Base-by-base conservation (phyloP, 768 basidiomycete species). In the Lentinus tigrinus region DNA sequence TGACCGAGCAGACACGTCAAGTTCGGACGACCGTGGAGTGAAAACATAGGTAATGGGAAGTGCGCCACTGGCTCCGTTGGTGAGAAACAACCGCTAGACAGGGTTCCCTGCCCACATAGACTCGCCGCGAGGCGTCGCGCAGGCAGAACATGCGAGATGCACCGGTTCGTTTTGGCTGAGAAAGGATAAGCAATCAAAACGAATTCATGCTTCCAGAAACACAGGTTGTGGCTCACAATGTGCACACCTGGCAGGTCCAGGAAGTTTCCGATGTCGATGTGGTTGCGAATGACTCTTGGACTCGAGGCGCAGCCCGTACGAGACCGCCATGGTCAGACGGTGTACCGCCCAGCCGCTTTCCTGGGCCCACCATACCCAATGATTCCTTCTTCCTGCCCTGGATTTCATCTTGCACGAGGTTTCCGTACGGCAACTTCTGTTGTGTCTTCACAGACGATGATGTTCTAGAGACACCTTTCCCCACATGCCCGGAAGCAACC, bases 191-290 rank as follows among this genome's bases (percentile, higher is more conserved):
- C 46, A 19, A 21, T 37, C 49, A 23, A 24, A 40, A 38, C 34
- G 37, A 23, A 42, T 8, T 8, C 27, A 16, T 23, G 28, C 49
- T 28, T 21, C 14, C 36, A n/a, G 11, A 27, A 27, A 46, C 28
- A 27, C 11, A 13, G 23, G 40, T 23, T 14, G 16, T 16, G 26
- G 65, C 87, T 72, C 65, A 89, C 88, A 89, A 68, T 6, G 88
- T 90, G 58, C 88, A 90, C 21, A 83, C 73, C 13, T 72, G 62
- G 64, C 88, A 90, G 40, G 67, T 66, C 88, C 88, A 89, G 17
- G 63, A 8, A 21, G 13, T 21, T 7, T 19, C 21, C 19, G 44
- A 21, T 55, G 21, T 51, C 53, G 19, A 40, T 56, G 39, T n/a
- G 26, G 0, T 28, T 24, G n/a, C 16, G 37, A 38, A 8, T 38